These are phyloP conservation scores for Parachlorella kessleri DNA, from an alignment of 139 green algal species.

Conservation along the genomic window DNA sequence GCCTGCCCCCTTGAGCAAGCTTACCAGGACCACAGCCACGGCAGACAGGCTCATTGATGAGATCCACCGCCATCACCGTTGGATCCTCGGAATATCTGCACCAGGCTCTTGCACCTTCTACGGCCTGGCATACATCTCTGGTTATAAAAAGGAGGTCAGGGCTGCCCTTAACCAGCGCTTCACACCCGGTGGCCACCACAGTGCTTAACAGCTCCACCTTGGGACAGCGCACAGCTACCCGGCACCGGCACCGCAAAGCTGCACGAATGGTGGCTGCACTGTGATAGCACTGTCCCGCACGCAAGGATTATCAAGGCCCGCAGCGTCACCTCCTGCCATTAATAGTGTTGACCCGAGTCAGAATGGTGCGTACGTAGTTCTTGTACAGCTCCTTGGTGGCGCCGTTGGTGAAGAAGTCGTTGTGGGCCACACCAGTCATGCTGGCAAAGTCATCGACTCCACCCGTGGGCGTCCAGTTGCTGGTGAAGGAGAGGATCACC, in stretches of 20 bases:
- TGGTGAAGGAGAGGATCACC: conserved; percentile 53
- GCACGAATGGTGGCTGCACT: too few relatives aligned
- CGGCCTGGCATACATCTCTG: too few relatives aligned
- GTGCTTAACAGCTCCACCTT: too few relatives aligned
- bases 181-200: too few relatives aligned
- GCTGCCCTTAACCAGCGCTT: too few relatives aligned
- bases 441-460: conserved; percentile 47
- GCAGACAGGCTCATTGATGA: conserved; percentile 81
- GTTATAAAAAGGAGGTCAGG: too few relatives aligned
- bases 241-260: too few relatives aligned
- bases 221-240: too few relatives aligned
- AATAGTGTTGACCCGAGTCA: conserved; percentile 51
- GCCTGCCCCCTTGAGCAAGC: neutral
- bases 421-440: conserved; percentile 32
- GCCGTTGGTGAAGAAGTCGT: conserved; percentile 56
- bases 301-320: too few relatives aligned
- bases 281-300: too few relatives aligned
- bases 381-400: conserved; percentile 43
- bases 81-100: conserved; percentile 64
- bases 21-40: neutral
- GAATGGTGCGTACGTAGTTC: conserved; percentile 21
- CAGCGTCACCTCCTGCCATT: conserved; percentile 21
- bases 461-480: conserved; percentile 52
- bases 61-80: conserved; percentile 74
- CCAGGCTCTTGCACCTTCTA: too few relatives aligned